Evolutionary conservation across 345 rosid genomes (phyloP).

Genomic region (Rhodamnia argentea): DNA sequence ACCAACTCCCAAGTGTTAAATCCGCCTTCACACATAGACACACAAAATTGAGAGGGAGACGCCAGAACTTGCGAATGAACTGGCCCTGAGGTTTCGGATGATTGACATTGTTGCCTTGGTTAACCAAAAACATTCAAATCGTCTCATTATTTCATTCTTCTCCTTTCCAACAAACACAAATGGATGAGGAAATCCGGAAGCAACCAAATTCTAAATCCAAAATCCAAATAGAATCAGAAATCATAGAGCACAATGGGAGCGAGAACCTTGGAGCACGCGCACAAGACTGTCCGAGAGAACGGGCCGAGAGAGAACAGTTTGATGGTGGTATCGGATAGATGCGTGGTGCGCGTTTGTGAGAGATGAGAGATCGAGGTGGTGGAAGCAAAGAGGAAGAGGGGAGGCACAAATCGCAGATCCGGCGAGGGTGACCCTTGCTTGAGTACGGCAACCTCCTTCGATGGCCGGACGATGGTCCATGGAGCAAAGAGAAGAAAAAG

Average conservation of each 20-base stretch:
- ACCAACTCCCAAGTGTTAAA: background rate
- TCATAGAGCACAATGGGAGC: background rate
- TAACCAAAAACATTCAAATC: background rate
- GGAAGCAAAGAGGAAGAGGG: too few species aligned
- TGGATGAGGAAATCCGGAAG: background rate
- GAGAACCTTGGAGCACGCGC: constrained; percentile 66
- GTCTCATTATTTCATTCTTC: background rate
- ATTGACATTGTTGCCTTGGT: background rate
- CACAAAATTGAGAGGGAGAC: background rate
- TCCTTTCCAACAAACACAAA: background rate
- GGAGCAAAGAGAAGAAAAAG: too few species aligned
- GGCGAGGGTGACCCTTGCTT: too few species aligned
- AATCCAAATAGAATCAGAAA: background rate
- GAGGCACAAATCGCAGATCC: too few species aligned
- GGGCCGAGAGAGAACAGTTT: constrained; percentile 38
- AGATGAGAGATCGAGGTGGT: too few species aligned
- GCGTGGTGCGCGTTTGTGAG: too few species aligned
- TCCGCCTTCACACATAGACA: background rate
- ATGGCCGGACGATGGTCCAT: too few species aligned
- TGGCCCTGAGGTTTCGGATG: background rate
- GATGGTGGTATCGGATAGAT: constrained; percentile 49
- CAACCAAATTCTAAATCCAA: background rate
- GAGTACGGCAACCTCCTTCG: too few species aligned
- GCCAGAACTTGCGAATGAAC: background rate
- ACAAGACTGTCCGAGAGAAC: constrained; percentile 53